Conservation (phyloP, 2,329 filamentous ascomycete genomes). For the Herpomyces periplanetae region DNA sequence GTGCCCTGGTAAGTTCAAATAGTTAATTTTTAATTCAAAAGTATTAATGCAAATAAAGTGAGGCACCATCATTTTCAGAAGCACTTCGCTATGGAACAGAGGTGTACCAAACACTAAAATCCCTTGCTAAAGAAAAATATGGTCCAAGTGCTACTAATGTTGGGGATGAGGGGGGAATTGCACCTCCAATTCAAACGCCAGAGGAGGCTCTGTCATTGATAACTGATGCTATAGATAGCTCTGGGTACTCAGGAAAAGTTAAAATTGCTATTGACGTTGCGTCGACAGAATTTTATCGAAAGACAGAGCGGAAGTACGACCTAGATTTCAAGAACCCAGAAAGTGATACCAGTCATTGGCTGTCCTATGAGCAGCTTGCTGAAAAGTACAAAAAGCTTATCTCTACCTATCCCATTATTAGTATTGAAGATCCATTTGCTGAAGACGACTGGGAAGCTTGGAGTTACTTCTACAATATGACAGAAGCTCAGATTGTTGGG, state of each 20-base stretch:
- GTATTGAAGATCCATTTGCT: slow-evolving; percentile 93
- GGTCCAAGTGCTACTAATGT: slow-evolving; percentile 95
- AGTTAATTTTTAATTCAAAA: slow-evolving; percentile 10
- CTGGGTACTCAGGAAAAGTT: slow-evolving; percentile 78
- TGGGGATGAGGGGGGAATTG: slow-evolving; percentile 96
- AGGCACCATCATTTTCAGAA: slow-evolving; percentile 66
- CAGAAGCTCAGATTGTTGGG: slow-evolving; percentile 84
- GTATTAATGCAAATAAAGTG: slow-evolving; percentile 15
- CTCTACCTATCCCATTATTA: slow-evolving; percentile 92
- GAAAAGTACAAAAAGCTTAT: slow-evolving; percentile 51
- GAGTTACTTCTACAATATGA: slow-evolving; percentile 99
- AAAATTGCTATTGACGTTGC: slow-evolving; percentile 98
- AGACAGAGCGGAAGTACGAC: slow-evolving; percentile 90
- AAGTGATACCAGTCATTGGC: slow-evolving; percentile 77
- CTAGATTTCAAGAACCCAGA: slow-evolving; percentile 99
- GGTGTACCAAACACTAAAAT: slow-evolving; percentile 93
- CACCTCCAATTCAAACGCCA: slow-evolving; percentile 84
- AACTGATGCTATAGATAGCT: slow-evolving; percentile 62
- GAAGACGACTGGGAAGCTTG: slow-evolving; percentile 99
- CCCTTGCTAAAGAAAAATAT: slow-evolving; percentile 94
- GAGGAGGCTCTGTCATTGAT: slow-evolving; percentile 93
- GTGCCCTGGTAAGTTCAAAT: slow-evolving; percentile 24
- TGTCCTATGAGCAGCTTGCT: slow-evolving; percentile 91
- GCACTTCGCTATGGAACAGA: slow-evolving; percentile 82
- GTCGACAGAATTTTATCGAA: slow-evolving; percentile 96